A percentile compares a stretch with the other conserved stretches of the same genome.
phyloP scores from a whole-genome alignment of 352 stramenopile species.

The Pythium diclinum region DNA sequence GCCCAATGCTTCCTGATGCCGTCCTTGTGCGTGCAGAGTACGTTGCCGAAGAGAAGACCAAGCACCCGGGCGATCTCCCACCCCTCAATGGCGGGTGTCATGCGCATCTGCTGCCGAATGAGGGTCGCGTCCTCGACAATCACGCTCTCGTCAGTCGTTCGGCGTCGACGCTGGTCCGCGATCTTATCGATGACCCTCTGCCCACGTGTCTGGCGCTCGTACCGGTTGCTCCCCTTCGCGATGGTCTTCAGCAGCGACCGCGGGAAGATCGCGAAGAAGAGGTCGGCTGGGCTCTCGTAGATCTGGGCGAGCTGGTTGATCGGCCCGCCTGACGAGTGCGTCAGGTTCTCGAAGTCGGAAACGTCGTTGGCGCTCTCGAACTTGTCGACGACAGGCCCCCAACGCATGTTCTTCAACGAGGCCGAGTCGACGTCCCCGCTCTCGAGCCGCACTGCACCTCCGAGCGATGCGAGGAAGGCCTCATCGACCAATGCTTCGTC shows the following conservation, averaged over 20 bases:
- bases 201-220: conserved; percentile 14
- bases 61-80: conserved; percentile 23
- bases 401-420: conserved; percentile 1
- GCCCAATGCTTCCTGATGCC: conserved; percentile 26
- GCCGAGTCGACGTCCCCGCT: conserved; percentile 1
- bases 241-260: conserved; percentile 25
- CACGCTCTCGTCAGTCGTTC: neutral
- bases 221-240: conserved; percentile 24
- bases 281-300: neutral
- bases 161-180: neutral
- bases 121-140: neutral
- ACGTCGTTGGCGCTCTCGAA: neutral
- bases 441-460: neutral
- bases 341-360: neutral
- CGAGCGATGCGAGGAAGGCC: conserved; percentile 2
- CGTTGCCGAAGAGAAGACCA: conserved; percentile 23
- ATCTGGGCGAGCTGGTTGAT: neutral
- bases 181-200: neutral
- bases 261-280: conserved; percentile 29
- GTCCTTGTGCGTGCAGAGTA: conserved; percentile 21
- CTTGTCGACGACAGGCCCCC: conserved; percentile 4
- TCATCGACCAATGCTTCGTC: neutral
- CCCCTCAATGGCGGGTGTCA: conserved; percentile 7
- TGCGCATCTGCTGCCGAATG: conserved; percentile 15
- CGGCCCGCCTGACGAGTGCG: neutral